A percentile compares a stretch with the other conserved stretches of the same genome.
phyloP scores from a whole-genome alignment of 495 filamentous ascomycete genomes.

The Xylaria castorea region DNA sequence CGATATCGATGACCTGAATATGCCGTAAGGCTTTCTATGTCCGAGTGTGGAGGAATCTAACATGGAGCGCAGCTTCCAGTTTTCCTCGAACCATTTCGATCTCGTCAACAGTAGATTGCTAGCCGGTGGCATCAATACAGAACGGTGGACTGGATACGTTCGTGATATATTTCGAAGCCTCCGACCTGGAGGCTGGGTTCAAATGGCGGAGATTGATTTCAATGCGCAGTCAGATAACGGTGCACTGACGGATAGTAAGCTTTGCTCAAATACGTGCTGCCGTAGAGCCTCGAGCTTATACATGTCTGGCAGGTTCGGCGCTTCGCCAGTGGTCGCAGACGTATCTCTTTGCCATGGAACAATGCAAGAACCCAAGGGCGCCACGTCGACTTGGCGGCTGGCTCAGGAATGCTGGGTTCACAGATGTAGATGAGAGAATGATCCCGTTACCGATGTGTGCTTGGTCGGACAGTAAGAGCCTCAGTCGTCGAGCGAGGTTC shows the following conservation, averaged over 20 bases:
- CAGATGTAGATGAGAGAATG: slow-evolving; percentile 72
- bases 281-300: slow-evolving; percentile 18
- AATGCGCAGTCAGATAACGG: slow-evolving; percentile 93
- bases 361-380: slow-evolving; percentile 73
- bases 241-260: slow-evolving; percentile 67
- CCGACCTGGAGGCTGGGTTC: slow-evolving; percentile 78
- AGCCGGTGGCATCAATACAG: slow-evolving; percentile 74
- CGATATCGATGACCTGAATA: slow-evolving; percentile 82
- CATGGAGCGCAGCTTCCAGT: slow-evolving; percentile 65
- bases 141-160: slow-evolving; percentile 81
- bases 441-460: slow-evolving; percentile 75
- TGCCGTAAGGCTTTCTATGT: slow-evolving; percentile 52
- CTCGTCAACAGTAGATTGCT: slow-evolving; percentile 88
- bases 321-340: slow-evolving; percentile 75
- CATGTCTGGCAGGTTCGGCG: slow-evolving; percentile 60
- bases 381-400: slow-evolving; percentile 66
- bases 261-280: slow-evolving; percentile 16
- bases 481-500: neutral
- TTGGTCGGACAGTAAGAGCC: slow-evolving; percentile 71
- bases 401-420: slow-evolving; percentile 73
- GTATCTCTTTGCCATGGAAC: slow-evolving; percentile 70
- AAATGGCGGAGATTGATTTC: slow-evolving; percentile 88
- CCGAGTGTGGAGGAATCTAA: slow-evolving; percentile 32
- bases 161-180: slow-evolving; percentile 70
- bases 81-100: slow-evolving; percentile 79